Evolutionary conservation across 2,329 filamentous ascomycete species (phyloP), one percentile per base, ranked within the genome.

Genomic region (Penicillium rolfsii): DNA sequence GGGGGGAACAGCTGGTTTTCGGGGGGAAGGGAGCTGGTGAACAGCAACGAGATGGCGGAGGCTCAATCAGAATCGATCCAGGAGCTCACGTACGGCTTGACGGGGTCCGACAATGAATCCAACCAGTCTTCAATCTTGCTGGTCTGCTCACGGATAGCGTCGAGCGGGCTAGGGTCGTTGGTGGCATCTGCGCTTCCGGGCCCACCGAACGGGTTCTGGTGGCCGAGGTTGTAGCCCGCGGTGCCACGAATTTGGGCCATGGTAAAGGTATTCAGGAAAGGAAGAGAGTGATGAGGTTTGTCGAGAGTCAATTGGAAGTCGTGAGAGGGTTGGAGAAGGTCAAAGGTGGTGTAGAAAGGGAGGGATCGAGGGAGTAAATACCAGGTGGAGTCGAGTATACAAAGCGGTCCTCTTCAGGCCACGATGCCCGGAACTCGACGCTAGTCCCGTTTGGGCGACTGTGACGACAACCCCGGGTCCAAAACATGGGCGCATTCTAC

Each of bases 41-140:
- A 14, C 56, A 19, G 36, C 36, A 7, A 43, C 28, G 9, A 26
- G 7, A 45, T 28, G 38, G 56, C 30, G 24, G 12, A 14, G 8
- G 40, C 8, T 12, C 8, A 28, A 22, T 12, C n/a, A 4, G 40
- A 33, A 24, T 33, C 16, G 30, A 43, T n/a, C 26, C 4, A 33
- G 43, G 24, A 16, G 48, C 11, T n/a, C 11, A 87, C 91, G 77
- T 86, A 99, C 90, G 95, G 95, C 85, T 97, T 98, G 69, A 98
- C 81, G 52, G 95, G 95, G 75, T 97, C 94, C 73, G 92, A 90
- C 73, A 93, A 69, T 30, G 87, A 91, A 79, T 98, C 95, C 75
- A 99, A 80, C 76, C 91, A 81, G 76, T 99, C 95, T 82, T 99
- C 95, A 68, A 99, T 94, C 85, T 97, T 98, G 89, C 91, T 97